phyloP scores from a whole-genome alignment of 306 rosid genomes.

The Sechiopsis laciniata region DNA sequence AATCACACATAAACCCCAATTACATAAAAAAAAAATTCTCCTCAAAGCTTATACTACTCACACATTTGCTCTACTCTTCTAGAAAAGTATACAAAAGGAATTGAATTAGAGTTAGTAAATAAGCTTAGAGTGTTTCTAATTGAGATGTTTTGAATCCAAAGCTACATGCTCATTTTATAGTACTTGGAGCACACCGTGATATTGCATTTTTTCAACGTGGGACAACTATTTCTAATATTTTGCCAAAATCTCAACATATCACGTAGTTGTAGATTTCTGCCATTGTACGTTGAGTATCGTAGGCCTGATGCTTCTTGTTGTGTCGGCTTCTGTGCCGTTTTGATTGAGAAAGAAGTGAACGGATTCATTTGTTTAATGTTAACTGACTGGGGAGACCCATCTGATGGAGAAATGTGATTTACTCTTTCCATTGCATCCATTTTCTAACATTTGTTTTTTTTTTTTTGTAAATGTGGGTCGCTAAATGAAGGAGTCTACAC shows the following conservation, averaged over 20 bases:
- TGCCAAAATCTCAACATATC: background rate
- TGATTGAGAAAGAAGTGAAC: background rate
- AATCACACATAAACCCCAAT: no score
- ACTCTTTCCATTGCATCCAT: background rate
- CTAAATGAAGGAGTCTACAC: constrained; percentile 35
- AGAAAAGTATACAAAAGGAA: no score
- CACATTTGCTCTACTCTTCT: no score
- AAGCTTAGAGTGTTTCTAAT: no score
- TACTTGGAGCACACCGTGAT: no score
- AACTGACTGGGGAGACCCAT: background rate
- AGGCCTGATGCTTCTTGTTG: background rate
- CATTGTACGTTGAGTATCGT: background rate
- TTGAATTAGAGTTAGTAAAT: no score
- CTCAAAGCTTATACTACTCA: no score
- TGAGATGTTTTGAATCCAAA: no score
- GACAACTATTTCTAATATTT: no score
- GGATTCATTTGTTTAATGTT: background rate
- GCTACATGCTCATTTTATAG: no score
- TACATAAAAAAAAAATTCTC: no score
- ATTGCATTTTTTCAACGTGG: no score
- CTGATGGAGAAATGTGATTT: background rate
- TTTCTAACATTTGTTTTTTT: background rate
- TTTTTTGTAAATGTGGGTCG: background rate
- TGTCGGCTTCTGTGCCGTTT: background rate
- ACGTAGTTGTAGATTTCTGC: background rate